Percentiles rank a stretch among this genome's conserved stretches.
Evolutionary conservation across 2,329 filamentous ascomycete genomes (phyloP).

Genomic region (Paraphoma chrysanthemicola): DNA sequence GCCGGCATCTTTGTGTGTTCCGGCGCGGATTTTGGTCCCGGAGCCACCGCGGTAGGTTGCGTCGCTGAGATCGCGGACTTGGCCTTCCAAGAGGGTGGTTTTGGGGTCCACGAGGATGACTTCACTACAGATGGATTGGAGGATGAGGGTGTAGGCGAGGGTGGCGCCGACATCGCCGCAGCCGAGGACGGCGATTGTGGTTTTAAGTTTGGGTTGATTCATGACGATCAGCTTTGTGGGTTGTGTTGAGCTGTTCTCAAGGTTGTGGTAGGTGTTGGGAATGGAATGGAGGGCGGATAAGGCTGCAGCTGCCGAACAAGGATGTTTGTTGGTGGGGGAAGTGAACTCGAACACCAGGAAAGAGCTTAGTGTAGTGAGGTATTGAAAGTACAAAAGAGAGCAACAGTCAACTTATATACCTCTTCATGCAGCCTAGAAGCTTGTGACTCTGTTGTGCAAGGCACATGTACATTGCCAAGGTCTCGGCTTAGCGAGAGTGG

Average conservation of each 20-base stretch:
- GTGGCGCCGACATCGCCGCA: conserved; percentile 60
- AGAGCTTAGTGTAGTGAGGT: background rate
- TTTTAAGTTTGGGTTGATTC: conserved; percentile 40
- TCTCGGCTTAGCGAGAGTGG: conserved; percentile 17
- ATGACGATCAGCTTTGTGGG: conserved; percentile 11
- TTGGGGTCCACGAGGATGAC: conserved; percentile 63
- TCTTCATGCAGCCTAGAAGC: background rate
- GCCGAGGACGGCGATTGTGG: conserved; percentile 58
- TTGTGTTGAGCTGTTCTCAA: conserved; percentile 1
- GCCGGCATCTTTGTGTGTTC: conserved; percentile 57
- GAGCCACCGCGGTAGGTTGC: conserved; percentile 55
- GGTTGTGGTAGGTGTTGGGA: background rate
- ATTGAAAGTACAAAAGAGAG: background rate
- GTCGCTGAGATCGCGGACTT: conserved; percentile 62
- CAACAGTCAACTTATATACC: conserved; percentile 8
- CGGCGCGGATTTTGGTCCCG: conserved; percentile 54
- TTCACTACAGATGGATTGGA: conserved; percentile 58
- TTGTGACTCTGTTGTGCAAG: conserved; percentile 3
- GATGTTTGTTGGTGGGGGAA: background rate
- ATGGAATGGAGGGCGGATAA: background rate
- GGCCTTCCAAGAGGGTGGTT: conserved; percentile 54
- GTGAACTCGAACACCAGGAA: background rate
- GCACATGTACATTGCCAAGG: conserved; percentile 20
- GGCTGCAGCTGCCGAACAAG: background rate
- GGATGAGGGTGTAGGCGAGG: conserved; percentile 59